Percentiles rank a stretch among this genome's conserved stretches.
These are phyloP conservation scores for Globisporangium canariense DNA, from an alignment of 352 stramenopile genomes.

Conservation along the genomic window DNA sequence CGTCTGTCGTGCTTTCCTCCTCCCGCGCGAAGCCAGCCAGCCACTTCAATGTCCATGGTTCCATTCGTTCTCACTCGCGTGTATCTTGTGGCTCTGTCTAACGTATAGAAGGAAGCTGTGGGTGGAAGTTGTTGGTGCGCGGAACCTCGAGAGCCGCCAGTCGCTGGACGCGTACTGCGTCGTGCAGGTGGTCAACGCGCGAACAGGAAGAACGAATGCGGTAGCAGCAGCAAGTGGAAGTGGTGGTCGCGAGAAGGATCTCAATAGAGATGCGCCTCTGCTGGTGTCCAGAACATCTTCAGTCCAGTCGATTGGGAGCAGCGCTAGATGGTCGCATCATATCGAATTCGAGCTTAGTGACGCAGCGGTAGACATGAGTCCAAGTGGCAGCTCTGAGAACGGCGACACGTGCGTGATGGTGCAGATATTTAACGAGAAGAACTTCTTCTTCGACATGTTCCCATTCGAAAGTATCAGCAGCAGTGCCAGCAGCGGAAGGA, in stretches of 20 bases:
- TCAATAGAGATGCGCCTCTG: not conserved
- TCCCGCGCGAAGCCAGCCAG: not conserved
- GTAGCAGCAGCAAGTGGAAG: not conserved
- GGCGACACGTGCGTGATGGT: constrained; percentile 23
- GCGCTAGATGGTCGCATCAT: constrained; percentile 44
- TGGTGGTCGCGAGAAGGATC: not conserved
- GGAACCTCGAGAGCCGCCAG: constrained; percentile 62
- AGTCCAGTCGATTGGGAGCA: constrained; percentile 20
- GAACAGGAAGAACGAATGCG: not conserved
- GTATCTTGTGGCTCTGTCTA: not conserved
- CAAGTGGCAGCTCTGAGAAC: constrained; percentile 13
- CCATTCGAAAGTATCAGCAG: constrained; percentile 22
- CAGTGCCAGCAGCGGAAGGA: constrained; percentile 8
- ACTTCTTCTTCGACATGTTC: constrained; percentile 88
- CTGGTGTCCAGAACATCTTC: constrained; percentile 16
- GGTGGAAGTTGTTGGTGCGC: constrained; percentile 64
- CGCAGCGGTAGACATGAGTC: not conserved
- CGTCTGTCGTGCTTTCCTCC: not conserved
- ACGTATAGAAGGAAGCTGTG: constrained; percentile 40
- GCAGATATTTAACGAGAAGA: constrained; percentile 69
- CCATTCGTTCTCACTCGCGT: not conserved
- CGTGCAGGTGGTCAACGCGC: constrained; percentile 28
- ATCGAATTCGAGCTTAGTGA: constrained; percentile 29
- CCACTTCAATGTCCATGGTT: constrained; percentile 4
- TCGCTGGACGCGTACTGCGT: constrained; percentile 70